Evolutionary conservation across 2,329 filamentous ascomycete genomes (phyloP).

Genomic region (Sporothrix sp.): DNA sequence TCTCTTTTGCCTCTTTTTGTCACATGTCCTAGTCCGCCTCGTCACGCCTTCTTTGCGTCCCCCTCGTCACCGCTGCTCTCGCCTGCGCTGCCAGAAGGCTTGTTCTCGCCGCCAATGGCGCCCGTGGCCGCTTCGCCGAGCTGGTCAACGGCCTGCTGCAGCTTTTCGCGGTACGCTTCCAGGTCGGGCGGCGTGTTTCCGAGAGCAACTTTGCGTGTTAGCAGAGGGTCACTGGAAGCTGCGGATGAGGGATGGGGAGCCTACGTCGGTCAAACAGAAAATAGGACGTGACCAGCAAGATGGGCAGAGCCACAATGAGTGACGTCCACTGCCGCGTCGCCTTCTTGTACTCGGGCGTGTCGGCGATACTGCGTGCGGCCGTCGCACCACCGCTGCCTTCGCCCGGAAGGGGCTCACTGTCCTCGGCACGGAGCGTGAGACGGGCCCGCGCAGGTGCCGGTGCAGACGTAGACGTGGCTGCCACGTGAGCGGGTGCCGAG

Average conservation of each 20-base stretch:
- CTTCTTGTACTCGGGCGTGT: slow-evolving; percentile 33
- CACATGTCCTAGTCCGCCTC: not conserved
- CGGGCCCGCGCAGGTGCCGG: not conserved
- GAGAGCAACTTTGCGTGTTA: slow-evolving; percentile 14
- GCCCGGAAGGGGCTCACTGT: not conserved
- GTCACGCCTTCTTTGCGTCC: not conserved
- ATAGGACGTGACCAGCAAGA: slow-evolving; percentile 46
- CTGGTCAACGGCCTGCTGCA: slow-evolving; percentile 11
- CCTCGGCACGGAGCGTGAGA: not conserved
- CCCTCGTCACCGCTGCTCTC: not conserved
- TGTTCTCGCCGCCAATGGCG: not conserved
- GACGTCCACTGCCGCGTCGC: slow-evolving; percentile 37
- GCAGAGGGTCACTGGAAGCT: not conserved
- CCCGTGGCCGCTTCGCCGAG: not conserved
- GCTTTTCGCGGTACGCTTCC: slow-evolving; percentile 16
- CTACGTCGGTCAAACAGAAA: slow-evolving; percentile 41
- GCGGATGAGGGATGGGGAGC: slow-evolving; percentile 18
- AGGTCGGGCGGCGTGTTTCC: slow-evolving; percentile 16
- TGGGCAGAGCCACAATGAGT: slow-evolving; percentile 42
- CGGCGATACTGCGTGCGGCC: slow-evolving; percentile 22
- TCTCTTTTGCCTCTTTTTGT: not conserved
- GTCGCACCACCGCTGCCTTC: not conserved
- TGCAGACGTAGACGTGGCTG: not conserved
- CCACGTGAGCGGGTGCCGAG: not conserved
- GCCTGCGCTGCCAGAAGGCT: not conserved